Percentiles rank a stretch among this genome's conserved stretches.
These are phyloP conservation scores for Naganishia friedmannii DNA, from an alignment of 768 basidiomycete species.

Conservation along the genomic window DNA sequence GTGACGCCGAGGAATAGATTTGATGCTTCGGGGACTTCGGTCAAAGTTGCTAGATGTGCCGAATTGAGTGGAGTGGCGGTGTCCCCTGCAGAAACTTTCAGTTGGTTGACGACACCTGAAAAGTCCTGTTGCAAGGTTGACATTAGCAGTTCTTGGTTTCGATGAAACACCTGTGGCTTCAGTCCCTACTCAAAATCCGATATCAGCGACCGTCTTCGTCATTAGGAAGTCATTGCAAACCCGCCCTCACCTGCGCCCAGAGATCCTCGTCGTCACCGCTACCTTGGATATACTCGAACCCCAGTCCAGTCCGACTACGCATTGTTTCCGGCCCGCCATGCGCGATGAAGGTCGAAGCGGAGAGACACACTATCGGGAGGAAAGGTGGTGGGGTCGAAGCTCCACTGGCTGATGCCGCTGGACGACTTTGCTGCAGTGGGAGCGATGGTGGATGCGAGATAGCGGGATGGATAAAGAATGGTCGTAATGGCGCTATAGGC, in stretches of 20 bases:
- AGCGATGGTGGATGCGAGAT: constrained; percentile 59
- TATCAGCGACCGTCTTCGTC: neutral
- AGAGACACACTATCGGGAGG: constrained; percentile 73
- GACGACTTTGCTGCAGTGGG: constrained; percentile 22
- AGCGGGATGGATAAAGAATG: constrained; percentile 81
- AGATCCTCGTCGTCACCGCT: constrained; percentile 92
- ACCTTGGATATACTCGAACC: constrained; percentile 85
- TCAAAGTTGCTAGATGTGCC: neutral
- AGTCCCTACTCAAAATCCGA: constrained; percentile 60
- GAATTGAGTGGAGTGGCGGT: neutral
- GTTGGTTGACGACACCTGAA: constrained; percentile 50
- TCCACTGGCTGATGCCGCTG: constrained; percentile 29
- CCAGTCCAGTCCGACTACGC: constrained; percentile 58
- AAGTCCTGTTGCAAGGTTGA: constrained; percentile 58
- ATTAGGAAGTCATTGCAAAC: neutral
- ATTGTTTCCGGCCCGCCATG: constrained; percentile 41
- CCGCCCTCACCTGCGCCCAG: constrained; percentile 60
- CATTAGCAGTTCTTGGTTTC: constrained; percentile 58
- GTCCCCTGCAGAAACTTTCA: neutral
- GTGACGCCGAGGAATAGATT: constrained; percentile 8
- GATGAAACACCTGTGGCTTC: constrained; percentile 72
- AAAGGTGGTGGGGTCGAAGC: constrained; percentile 42
- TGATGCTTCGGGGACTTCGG: constrained; percentile 19
- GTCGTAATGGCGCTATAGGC: constrained; percentile 67
- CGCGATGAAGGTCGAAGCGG: constrained; percentile 71